Percentiles rank a stretch among this genome's conserved stretches.
phyloP scores from a whole-genome alignment of 129 eudicot species.

The Ambrosia artemisiifolia region DNA sequence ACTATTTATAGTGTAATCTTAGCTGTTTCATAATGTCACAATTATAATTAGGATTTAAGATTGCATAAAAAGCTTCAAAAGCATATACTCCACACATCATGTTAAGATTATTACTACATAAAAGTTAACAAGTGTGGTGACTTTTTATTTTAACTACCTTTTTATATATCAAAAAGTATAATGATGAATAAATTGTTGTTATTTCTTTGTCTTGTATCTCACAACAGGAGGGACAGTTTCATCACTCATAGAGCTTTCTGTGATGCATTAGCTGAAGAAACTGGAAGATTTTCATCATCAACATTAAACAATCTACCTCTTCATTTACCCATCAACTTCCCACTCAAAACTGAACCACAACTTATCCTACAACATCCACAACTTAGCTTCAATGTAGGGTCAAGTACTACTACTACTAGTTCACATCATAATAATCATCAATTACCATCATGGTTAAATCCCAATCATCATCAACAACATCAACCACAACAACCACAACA shows the following conservation, averaged over 20 bases:
- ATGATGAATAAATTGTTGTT: conserved; percentile 22
- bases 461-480: conserved; percentile 14
- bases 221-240: conserved; percentile 75
- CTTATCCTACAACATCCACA: conserved; percentile 31
- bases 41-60: no score
- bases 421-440: conserved; percentile 20
- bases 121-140: background rate
- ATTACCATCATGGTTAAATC: conserved; percentile 35
- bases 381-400: conserved; percentile 33
- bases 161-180: conserved; percentile 13
- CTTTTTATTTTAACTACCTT: background rate
- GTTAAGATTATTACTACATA: background rate
- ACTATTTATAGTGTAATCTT: no score
- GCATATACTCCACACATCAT: background rate
- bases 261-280: conserved; percentile 72
- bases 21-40: no score
- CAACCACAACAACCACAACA: conserved; percentile 17
- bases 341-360: conserved; percentile 51
- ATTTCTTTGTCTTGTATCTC: conserved; percentile 22
- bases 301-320: conserved; percentile 29
- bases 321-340: conserved; percentile 28
- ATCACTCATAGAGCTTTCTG: conserved; percentile 79
- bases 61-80: no score
- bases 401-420: conserved; percentile 21
- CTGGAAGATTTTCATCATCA: conserved; percentile 40